Base-by-base conservation (phyloP, 2,329 filamentous ascomycete species). In the Pestalotiopsis sp. region DNA sequence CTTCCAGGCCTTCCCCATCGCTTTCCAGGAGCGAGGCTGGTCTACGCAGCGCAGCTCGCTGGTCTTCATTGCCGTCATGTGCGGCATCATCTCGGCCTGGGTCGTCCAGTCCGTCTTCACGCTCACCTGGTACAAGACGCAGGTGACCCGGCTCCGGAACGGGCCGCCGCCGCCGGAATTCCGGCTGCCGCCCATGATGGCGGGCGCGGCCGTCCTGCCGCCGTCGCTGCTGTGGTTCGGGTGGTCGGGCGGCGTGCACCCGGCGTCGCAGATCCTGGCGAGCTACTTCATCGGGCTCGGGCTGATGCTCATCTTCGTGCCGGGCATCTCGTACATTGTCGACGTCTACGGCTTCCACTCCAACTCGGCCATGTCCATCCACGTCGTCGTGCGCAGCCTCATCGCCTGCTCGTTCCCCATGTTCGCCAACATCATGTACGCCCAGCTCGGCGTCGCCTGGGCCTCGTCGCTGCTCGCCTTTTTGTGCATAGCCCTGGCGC, bases 151-250 rank as follows among this genome's bases (percentile, higher is more conserved):
- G 24, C 58, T 61, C 17, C 26, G 4, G 38, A 71, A 74, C 7
- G 76, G 75, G 3, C 69, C 71, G 6, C 73, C 77, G 9, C 71
- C 80, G n/a, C 82, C 83, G 0, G 84, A 86, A 71, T 80, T 81
- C 40, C 78, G 83, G 1, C 76, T 86, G 1, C 77, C 80, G 4
- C 81, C 82, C 0, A 84, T 85, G 78, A 83, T 86, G 24, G 70
- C 83, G 1, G 83, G 81, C 5, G 74, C 80, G 4, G 67, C 82
- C 1, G 70, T 85, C 3, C 74, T 83, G 1, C 81, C 83, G 1
- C 76, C 79, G 9, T 82, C 83, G 1, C 75, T 87, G 26, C 85
- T 86, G 70, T 84, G 82, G 83, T 86, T 86, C 68, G 83, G 80
- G 0, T 86, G 83, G 84, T 85, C 84, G 0, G 77, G 75, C 11